Base-by-base conservation (phyloP, 2,329 filamentous ascomycete species). In the Colletotrichum destructivum region DNA sequence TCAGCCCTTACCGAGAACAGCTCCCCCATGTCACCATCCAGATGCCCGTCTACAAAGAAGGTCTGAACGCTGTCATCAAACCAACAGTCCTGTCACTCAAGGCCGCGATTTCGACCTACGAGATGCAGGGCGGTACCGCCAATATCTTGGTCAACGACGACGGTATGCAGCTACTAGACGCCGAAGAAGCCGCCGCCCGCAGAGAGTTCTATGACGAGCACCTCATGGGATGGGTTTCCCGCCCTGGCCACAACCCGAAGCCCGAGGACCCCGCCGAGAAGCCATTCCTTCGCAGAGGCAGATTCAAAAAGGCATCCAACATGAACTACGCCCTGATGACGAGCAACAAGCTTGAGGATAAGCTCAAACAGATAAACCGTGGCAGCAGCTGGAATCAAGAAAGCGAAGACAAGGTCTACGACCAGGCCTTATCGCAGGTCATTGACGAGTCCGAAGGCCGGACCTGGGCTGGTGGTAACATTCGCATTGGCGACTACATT, bases 111-210 rank as follows among this genome's bases (percentile, higher is more conserved):
- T 84, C 83, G 1, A 83, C 83, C 62, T 88, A 88, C 74, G 85
- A 87, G 74, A 81, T 83, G 57, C 83, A 85, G 61, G 91, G 91
- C n/a, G 91, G 91, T 9, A 88, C 89, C 1, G 91, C 91, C 35
- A 91, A 89, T 76, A 91, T 93, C 73, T 91, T 92, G 76, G 81
- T 92, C 77, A 92, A 92, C 74, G 91, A 93, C 67, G 91, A 93
- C 74, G 90, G 91, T 68, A 89, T 92, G 86, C 90, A 92, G 77
- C 80, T 91, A 44, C 82, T 92, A 18, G 80, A 85, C 2, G 81
- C 82, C 4, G 83, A 88, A 15, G 82, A 88, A 16, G 83, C 85
- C 5, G 79, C 83, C 42, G 83, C 82, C 11, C 84, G 88, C 23
- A 84, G 84, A 16, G 86, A 88, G 1, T 89, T 88, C 74, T 90